These are phyloP conservation scores for Boletellus ananiceps DNA, from an alignment of 768 basidiomycete species.

Conservation along the genomic window DNA sequence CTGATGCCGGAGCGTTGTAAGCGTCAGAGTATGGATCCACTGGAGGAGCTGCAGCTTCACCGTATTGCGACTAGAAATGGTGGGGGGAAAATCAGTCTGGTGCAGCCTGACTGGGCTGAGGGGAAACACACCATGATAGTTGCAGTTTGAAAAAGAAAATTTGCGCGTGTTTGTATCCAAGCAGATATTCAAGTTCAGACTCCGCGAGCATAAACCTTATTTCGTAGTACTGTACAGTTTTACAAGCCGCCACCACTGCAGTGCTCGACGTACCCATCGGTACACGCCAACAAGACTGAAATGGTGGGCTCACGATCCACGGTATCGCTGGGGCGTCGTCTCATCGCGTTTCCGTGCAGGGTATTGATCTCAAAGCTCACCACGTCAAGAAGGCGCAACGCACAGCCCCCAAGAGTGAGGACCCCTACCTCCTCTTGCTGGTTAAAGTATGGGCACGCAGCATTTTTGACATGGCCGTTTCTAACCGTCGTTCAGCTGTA, in stretches of 20 bases:
- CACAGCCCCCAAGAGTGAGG: slow-evolving; percentile 96
- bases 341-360: slow-evolving; percentile 42
- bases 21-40: slow-evolving; percentile 83
- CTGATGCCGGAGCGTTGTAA: slow-evolving; percentile 61
- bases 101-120: background rate
- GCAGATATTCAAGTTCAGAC: slow-evolving; percentile 25
- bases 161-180: slow-evolving; percentile 44
- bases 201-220: slow-evolving; percentile 35
- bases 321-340: slow-evolving; percentile 20
- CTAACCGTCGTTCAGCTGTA: slow-evolving; percentile 63
- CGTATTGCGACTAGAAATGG: slow-evolving; percentile 48
- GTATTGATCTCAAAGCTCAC: slow-evolving; percentile 93
- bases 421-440: slow-evolving; percentile 95
- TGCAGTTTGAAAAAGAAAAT: slow-evolving; percentile 39
- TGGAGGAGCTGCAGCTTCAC: slow-evolving; percentile 51
- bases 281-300: slow-evolving; percentile 59
- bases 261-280: slow-evolving; percentile 42
- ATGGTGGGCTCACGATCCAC: slow-evolving; percentile 68
- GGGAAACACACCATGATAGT: slow-evolving; percentile 62
- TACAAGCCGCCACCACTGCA: slow-evolving; percentile 49
- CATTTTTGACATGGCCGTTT: slow-evolving; percentile 2
- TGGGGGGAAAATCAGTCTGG: slow-evolving; percentile 3
- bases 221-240: slow-evolving; percentile 55
- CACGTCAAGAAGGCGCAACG: slow-evolving; percentile 98
- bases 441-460: slow-evolving; percentile 70